A percentile compares a stretch with the other conserved stretches of the same genome.
phyloP scores from a whole-genome alignment of 1,284 basidiomycete species.

The Ceratobasidium papillatum region DNA sequence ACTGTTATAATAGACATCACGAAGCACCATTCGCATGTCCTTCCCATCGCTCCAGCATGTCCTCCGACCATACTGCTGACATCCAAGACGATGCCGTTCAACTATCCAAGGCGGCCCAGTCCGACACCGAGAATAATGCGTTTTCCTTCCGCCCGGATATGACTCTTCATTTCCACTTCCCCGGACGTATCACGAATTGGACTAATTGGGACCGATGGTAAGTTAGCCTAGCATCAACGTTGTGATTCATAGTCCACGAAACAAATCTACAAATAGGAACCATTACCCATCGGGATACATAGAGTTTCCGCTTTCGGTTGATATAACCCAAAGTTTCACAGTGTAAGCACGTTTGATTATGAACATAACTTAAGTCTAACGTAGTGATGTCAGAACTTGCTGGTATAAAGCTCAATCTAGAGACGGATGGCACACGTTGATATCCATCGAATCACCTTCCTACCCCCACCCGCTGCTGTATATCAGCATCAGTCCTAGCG shows the following conservation, averaged over 20 bases:
- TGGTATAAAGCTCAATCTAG: constrained; percentile 2
- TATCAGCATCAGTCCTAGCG: constrained; percentile 3
- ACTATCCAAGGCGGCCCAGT: not conserved
- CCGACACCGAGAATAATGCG: not conserved
- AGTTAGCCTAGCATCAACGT: not conserved
- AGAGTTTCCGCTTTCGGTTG: constrained; percentile 3
- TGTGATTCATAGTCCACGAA: not conserved
- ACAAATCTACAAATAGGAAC: not conserved
- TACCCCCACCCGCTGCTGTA: not conserved
- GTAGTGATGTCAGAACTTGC: not conserved
- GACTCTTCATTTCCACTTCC: not conserved
- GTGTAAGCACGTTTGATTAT: not conserved
- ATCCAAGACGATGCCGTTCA: not conserved
- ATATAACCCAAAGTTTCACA: not conserved
- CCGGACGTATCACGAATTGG: not conserved
- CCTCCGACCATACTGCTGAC: not conserved
- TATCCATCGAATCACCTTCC: not conserved
- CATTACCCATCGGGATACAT: not conserved
- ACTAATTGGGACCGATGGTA: not conserved
- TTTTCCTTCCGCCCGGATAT: not conserved
- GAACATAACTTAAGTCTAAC: too few species aligned
- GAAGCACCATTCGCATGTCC: too few species aligned
- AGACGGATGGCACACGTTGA: not conserved
- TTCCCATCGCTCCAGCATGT: not conserved
- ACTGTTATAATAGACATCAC: too few species aligned